Evolutionary conservation across 805 yeast genomes (phyloP).

Genomic region (Candida fluviatilis): DNA sequence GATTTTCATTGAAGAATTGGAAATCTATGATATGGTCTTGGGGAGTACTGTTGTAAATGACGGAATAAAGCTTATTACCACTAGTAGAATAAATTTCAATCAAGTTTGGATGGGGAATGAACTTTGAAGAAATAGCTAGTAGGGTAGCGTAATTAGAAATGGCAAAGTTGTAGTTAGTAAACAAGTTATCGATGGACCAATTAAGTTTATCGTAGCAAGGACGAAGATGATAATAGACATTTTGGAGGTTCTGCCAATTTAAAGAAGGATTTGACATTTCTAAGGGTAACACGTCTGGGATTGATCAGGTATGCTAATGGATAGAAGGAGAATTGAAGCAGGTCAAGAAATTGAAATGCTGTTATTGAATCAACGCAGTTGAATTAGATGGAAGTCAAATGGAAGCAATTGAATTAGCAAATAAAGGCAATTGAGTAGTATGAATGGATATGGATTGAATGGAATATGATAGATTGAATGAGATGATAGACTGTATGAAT

Average conservation of each 20-base stretch:
- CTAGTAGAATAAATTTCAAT: slow-evolving; percentile 34
- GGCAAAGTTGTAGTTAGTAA: slow-evolving; percentile 40
- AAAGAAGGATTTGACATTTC: slow-evolving; percentile 42
- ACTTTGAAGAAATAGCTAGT: slow-evolving; percentile 46
- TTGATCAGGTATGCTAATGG: no score
- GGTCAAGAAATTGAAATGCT: no score
- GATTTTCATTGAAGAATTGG: slow-evolving; percentile 48
- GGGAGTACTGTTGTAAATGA: slow-evolving; percentile 39
- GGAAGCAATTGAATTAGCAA: no score
- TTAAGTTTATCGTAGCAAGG: slow-evolving; percentile 50
- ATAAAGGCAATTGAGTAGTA: no score
- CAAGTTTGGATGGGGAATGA: slow-evolving; percentile 30
- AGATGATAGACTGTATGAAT: no score
- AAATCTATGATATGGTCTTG: slow-evolving; percentile 51
- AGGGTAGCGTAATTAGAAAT: slow-evolving; percentile 53
- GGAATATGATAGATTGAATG: no score
- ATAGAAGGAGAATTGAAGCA: no score
- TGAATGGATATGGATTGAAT: no score
- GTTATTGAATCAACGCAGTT: no score
- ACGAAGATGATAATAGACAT: slow-evolving; percentile 61
- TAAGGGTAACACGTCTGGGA: background rate
- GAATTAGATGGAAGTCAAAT: no score
- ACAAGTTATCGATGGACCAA: slow-evolving; percentile 44
- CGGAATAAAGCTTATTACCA: slow-evolving; percentile 32
- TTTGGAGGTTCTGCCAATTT: slow-evolving; percentile 76